Conservation (phyloP, 106 monocot genomes). For the Dioscorea dumetorum region DNA sequence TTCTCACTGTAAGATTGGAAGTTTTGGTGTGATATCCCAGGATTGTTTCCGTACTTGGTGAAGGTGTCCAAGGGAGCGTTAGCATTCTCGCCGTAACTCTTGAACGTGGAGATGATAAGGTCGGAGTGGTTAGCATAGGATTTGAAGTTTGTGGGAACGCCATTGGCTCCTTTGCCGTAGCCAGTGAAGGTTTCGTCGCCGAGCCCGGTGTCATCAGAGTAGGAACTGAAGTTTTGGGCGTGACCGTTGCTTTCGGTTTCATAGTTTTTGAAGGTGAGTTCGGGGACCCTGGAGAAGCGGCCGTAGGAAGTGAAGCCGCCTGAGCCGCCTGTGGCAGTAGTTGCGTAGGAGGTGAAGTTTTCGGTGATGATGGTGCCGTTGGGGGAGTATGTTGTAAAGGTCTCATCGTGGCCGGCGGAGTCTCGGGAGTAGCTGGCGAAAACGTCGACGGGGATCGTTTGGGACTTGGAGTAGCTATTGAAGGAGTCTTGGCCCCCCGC, state of each 20-base stretch:
- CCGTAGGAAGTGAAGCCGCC: conserved; percentile 47
- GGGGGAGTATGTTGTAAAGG: conserved; percentile 45
- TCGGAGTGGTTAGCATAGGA: conserved; percentile 61
- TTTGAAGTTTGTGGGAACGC: conserved; percentile 24
- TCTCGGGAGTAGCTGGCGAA: conserved; percentile 84
- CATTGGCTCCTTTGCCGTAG: conserved; percentile 59
- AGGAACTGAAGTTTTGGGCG: conserved; percentile 29
- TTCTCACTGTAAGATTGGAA: conserved; percentile 36
- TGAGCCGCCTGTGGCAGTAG: conserved; percentile 39
- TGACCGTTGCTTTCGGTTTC: conserved; percentile 38
- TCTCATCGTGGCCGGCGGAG: conserved; percentile 28
- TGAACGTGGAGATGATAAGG: conserved; percentile 53
- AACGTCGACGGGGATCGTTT: conserved; percentile 57
- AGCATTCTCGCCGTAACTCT: conserved; percentile 44
- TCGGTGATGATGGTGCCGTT: conserved; percentile 61
- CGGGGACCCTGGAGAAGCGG: conserved; percentile 30
- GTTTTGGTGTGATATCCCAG: conserved; percentile 48
- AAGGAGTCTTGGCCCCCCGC: conserved; percentile 43
- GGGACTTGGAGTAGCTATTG: conserved; percentile 56
- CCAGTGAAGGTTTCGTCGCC: conserved; percentile 66
- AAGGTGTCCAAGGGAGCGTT: conserved; percentile 42
- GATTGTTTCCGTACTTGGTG: conserved; percentile 34
- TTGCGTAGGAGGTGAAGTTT: conserved; percentile 88
- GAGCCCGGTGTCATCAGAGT: conserved; percentile 58
- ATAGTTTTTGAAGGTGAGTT: conserved; percentile 73